Evolutionary conservation across 2,329 filamentous ascomycete genomes (phyloP), one percentile per base, ranked within the genome.

Genomic region (Colletotrichum sp.): DNA sequence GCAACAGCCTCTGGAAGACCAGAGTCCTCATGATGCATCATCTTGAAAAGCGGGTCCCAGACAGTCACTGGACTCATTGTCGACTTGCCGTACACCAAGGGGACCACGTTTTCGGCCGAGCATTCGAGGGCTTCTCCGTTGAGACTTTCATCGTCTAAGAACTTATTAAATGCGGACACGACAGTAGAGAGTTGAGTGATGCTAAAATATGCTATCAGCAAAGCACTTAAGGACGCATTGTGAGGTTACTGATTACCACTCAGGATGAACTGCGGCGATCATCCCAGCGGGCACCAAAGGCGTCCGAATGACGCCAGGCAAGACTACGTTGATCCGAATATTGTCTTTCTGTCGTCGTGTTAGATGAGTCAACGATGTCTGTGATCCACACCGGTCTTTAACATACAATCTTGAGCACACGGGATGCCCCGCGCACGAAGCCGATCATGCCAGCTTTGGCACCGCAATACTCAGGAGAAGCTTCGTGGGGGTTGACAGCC

Each of bases 401-500:
- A 34, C 59, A 22, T 32, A 61, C 57, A 68, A 81, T 77, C 77
- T 84, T 85, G 48, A 88, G 78, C 5, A 88, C 55, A 1, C 82
- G 83, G 2, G 85, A 85, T 48, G 83, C 77, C 2, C 82, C 83
- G 13, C 85, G 84, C 6, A 87, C 82, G 75, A 87, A 88, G 28
- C 83, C 80, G 36, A 84, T 80, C 11, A 88, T 84, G 1, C 85
- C 89, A 5, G 89, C 87, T 78, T 90, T 90, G 9, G 88, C 86
- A n/a, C 86, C 86, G 69, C 84, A 85, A 79, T 90, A 90, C 77
- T 90, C 86, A 0, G 88, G 88, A 73, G 86, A 87, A 0, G 84
- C 82, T 11, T 81, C 76, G 74, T 87, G 85, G 1, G 88, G 87
- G 64, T 86, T 85, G 2, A 89, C 77, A 2, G 82, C 86, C 3